Evolutionary conservation across 1,139 yeast genomes (phyloP), one percentile per base, ranked within the genome.

Genomic region (Saccharomyces hybrid): DNA sequence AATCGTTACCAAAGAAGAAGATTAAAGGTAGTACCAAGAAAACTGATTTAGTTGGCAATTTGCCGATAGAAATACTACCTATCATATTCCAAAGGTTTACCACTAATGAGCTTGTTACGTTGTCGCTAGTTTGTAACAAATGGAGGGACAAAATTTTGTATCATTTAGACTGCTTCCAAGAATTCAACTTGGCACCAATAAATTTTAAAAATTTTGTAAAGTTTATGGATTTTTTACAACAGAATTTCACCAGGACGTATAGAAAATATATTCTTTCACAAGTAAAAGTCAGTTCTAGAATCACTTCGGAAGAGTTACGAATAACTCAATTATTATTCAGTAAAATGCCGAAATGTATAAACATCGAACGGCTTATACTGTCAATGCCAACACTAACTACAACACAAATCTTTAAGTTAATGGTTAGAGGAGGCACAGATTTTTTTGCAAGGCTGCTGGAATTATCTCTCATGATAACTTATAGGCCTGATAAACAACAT

Each of bases 21-120:
- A 14, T 14, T 2, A 23, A 25, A 16, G n/a, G n/a, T 19, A 25
- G 9, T 29, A 29, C 13, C 9, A 31, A n/a, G 11, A 53, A 23
- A 29, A 47, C 60, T 1, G 70, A 68, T 57, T 59, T 65, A 19
- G 47, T 67, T 3, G 52, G 52, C 1, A 44, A 49, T 5, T 49
- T 68, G 11, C 72, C 72, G 0, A 5, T 57, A 0, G 72, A 69
- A 53, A 25, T 69, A 13, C 26, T 63, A 11, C 57, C 60, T 7
- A 19, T 42, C 7, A 58, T 69, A 9, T 53, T 69, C 13, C 23
- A 49, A 16, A 48, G 56, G n/a, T 58, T 68, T 7, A 50, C 54
- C 8, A 44, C 62, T 2, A 60, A 49, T 31, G 66, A 67, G 27
- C 46, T 67, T 7, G 29, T 60, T 8, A 51, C 52, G 16, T 55